phyloP scores from a whole-genome alignment of 2,329 filamentous ascomycete genomes.

The Aspergillus ochraceus region DNA sequence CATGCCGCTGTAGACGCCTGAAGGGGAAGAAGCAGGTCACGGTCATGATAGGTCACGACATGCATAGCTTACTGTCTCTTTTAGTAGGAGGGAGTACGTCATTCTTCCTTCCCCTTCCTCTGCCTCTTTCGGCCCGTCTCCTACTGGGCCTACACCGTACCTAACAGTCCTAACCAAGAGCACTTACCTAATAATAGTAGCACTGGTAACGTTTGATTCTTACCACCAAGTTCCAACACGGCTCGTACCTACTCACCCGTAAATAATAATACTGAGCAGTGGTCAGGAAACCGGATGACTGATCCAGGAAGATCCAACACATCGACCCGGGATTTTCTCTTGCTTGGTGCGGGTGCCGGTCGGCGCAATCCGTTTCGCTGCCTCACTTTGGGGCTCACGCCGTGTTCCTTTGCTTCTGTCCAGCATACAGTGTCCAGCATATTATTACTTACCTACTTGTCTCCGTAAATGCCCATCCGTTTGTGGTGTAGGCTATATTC shows the following conservation, averaged over 20 bases:
- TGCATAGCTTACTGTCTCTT: too few relatives aligned
- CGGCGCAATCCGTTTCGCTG: constrained; percentile 38
- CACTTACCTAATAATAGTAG: not conserved
- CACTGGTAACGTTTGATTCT: not conserved
- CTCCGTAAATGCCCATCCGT: too few relatives aligned
- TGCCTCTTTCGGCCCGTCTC: too few relatives aligned
- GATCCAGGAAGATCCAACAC: constrained; percentile 8
- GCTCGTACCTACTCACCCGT: not conserved
- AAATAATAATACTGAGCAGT: not conserved
- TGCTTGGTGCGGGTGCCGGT: constrained; percentile 25
- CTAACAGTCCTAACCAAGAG: not conserved
- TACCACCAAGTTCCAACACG: not conserved
- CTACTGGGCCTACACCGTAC: not conserved
- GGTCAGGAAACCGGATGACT: constrained; percentile 11
- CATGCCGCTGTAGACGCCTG: not conserved
- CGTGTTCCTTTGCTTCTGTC: constrained; percentile 6
- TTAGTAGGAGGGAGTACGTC: not conserved
- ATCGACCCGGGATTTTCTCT: constrained; percentile 5
- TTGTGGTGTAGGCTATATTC: not conserved
- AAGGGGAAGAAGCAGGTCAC: not conserved
- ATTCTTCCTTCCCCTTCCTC: not conserved
- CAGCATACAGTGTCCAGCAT: constrained; percentile 5
- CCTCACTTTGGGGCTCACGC: constrained; percentile 33
- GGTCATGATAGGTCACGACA: not conserved
- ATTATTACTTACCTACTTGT: not conserved